Conservation (phyloP, 441 rosid species). For the Adansonia rubrostipa region DNA sequence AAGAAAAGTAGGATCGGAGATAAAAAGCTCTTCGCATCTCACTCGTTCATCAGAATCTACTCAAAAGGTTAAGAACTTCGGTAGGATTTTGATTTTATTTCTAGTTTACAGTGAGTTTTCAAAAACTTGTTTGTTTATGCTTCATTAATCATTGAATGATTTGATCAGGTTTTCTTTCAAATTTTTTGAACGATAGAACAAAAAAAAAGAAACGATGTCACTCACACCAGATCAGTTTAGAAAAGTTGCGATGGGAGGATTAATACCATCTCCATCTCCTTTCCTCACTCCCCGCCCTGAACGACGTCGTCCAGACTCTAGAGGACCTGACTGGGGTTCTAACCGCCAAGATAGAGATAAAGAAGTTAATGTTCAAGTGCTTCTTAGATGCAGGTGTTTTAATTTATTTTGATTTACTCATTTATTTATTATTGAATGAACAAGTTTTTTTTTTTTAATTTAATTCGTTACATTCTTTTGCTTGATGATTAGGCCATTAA, state of each 20-base stretch:
- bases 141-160: background rate
- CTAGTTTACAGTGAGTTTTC: background rate
- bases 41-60: slow-evolving; percentile 10
- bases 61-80: background rate
- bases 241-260: slow-evolving; percentile 62
- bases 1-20: background rate
- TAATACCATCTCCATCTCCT: slow-evolving; percentile 78
- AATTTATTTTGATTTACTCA: background rate
- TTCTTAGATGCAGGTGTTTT: slow-evolving; percentile 73
- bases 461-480: background rate
- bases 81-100: background rate
- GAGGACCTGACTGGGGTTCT: slow-evolving; percentile 52
- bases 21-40: background rate
- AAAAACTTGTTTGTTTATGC: background rate
- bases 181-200: slow-evolving; percentile 14
- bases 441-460: background rate
- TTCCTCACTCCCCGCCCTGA: slow-evolving; percentile 90
- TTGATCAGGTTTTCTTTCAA: slow-evolving; percentile 2
- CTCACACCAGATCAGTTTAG: slow-evolving; percentile 72
- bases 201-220: slow-evolving; percentile 47
- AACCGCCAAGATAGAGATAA: slow-evolving; percentile 73
- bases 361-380: slow-evolving; percentile 89
- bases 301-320: slow-evolving; percentile 68
- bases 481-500: slow-evolving; percentile 55
- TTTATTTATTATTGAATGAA: background rate